Evolutionary conservation across 495 filamentous ascomycete species (phyloP).

Genomic region (Neurospora sp.): DNA sequence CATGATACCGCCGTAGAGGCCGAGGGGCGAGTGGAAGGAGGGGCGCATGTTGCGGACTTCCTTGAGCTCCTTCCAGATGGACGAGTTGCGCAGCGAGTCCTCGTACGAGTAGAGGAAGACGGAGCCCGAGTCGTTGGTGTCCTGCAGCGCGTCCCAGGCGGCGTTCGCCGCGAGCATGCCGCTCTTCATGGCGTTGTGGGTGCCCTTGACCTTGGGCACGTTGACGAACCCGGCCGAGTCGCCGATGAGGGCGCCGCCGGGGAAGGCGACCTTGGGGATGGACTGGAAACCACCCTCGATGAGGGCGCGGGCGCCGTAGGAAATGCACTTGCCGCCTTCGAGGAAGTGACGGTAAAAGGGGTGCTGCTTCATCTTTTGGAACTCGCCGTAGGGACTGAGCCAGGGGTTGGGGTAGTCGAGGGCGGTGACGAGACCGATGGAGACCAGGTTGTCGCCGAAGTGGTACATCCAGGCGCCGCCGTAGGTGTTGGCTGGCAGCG

Average conservation of each 20-base stretch:
- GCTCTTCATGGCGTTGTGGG: slow-evolving; percentile 93
- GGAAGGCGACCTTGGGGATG: slow-evolving; percentile 93
- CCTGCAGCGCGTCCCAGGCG: slow-evolving; percentile 61
- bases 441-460: slow-evolving; percentile 95
- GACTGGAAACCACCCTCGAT: slow-evolving; percentile 97
- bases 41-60: slow-evolving; percentile 97
- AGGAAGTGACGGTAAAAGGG: slow-evolving; percentile 73
- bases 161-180: slow-evolving; percentile 96
- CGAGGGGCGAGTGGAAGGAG: slow-evolving; percentile 76
- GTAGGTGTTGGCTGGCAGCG: slow-evolving; percentile 79
- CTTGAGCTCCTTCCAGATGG: slow-evolving; percentile 88
- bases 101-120: slow-evolving; percentile 96
- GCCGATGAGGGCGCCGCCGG: slow-evolving; percentile 89
- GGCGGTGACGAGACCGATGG: slow-evolving; percentile 84
- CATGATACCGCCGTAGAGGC: slow-evolving; percentile 76
- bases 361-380: slow-evolving; percentile 98
- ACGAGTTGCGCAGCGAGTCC: slow-evolving; percentile 71
- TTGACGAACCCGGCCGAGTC: slow-evolving; percentile 97
- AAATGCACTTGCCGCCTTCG: slow-evolving; percentile 93
- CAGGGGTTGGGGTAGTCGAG: slow-evolving; percentile 96
- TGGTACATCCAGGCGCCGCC: slow-evolving; percentile 98
- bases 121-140: slow-evolving; percentile 43
- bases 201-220: slow-evolving; percentile 97
- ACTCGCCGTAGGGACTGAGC: slow-evolving; percentile 90
- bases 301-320: slow-evolving; percentile 86